Evolutionary conservation across 441 rosid genomes (phyloP).

Genomic region (Cnidoscolus chayamansa): DNA sequence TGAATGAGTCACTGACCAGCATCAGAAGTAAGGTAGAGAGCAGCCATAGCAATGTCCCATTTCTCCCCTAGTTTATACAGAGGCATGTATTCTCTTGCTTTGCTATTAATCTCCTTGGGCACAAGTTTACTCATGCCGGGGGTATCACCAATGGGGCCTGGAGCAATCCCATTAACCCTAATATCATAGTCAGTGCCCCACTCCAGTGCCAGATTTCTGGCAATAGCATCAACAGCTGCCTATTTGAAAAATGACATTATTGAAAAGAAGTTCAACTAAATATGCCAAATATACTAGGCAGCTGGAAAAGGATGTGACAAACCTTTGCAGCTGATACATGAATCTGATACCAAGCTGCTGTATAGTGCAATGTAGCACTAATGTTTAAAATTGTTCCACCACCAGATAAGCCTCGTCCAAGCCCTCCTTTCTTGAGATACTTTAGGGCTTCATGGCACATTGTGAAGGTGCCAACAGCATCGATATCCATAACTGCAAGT

Average conservation of each 20-base stretch:
- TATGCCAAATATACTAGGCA: background rate
- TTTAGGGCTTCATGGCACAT: slow-evolving; percentile 77
- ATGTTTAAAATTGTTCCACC: slow-evolving; percentile 79
- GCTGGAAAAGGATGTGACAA: background rate
- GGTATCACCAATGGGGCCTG: slow-evolving; percentile 78
- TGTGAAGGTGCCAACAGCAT: slow-evolving; percentile 81
- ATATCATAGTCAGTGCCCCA: slow-evolving; percentile 86
- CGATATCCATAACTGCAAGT: slow-evolving; percentile 77
- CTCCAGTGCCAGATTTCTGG: slow-evolving; percentile 81
- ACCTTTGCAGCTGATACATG: slow-evolving; percentile 98
- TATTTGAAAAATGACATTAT: slow-evolving; percentile 26
- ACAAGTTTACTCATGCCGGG: slow-evolving; percentile 80
- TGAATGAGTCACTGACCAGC: slow-evolving; percentile 48
- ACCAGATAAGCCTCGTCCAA: slow-evolving; percentile 42
- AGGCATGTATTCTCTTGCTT: slow-evolving; percentile 43
- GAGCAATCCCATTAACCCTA: slow-evolving; percentile 91
- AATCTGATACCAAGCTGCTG: slow-evolving; percentile 89
- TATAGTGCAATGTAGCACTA: slow-evolving; percentile 82
- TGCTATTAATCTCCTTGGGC: slow-evolving; percentile 60
- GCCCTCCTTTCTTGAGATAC: slow-evolving; percentile 79
- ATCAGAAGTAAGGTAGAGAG: slow-evolving; percentile 68
- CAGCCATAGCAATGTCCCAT: slow-evolving; percentile 98
- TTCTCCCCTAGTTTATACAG: slow-evolving; percentile 70
- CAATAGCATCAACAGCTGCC: slow-evolving; percentile 84
- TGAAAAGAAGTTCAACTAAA: slow-evolving; percentile 10